Percentiles rank a stretch among this genome's conserved stretches.
Conservation (phyloP, 192 early-diverging fungal genomes). For the Podila epigama region DNA sequence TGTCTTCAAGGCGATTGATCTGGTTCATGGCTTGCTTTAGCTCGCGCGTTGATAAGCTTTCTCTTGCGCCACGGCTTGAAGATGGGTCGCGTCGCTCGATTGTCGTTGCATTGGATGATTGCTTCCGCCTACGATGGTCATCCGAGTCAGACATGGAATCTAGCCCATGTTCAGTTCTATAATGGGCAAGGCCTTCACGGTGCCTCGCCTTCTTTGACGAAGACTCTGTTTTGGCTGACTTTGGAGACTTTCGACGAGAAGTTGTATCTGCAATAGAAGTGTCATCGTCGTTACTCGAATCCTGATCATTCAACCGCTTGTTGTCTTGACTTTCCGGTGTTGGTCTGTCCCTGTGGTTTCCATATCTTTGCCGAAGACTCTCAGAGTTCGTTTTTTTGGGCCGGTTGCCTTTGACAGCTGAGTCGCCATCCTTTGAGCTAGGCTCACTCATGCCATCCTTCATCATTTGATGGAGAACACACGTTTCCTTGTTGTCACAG, state of each 20-base stretch:
- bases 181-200: not conserved
- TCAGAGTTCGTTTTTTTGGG: conserved; percentile 17
- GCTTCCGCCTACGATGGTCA: conserved; percentile 29
- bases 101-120: too few relatives aligned
- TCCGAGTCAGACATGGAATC: conserved; percentile 39
- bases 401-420: conserved; percentile 9
- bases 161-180: conserved; percentile 2
- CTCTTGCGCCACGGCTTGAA: conserved; percentile 11
- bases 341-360: conserved; percentile 18
- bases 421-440: conserved; percentile 7
- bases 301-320: conserved; percentile 29
- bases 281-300: conserved; percentile 28
- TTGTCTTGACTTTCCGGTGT: conserved; percentile 4
- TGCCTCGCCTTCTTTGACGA: conserved; percentile 38
- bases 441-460: conserved; percentile 41
- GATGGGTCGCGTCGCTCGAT: conserved; percentile 16
- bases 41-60: conserved; percentile 36
- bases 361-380: conserved; percentile 32
- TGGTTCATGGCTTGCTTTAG: conserved; percentile 36
- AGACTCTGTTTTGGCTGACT: conserved; percentile 12
- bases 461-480: conserved; percentile 52
- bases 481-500: conserved; percentile 49
- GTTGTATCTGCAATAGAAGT: conserved; percentile 15
- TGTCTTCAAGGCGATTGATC: conserved; percentile 44
- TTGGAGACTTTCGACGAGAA: conserved; percentile 30